Percentiles rank a stretch among this genome's conserved stretches.
Conservation (phyloP, 495 filamentous ascomycete genomes). For the Penicillium malachiteum region DNA sequence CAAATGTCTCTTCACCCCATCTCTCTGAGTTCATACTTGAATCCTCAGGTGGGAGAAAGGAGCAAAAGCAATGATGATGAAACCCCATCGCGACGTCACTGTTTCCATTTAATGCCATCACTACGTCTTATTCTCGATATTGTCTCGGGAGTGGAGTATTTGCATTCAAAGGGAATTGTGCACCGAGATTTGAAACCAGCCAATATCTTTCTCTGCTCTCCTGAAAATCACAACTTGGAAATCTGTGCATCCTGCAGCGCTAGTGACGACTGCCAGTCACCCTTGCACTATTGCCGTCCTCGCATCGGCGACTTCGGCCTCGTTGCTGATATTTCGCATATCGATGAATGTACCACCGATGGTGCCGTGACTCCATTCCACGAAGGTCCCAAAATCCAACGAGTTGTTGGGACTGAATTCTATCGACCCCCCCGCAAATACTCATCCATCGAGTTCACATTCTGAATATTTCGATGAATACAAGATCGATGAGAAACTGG, state of each 20-base stretch:
- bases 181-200: conserved; percentile 74
- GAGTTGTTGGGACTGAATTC: conserved; percentile 48
- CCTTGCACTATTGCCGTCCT: conserved; percentile 41
- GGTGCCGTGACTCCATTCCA: conserved; percentile 16
- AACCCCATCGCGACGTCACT: conserved; percentile 38
- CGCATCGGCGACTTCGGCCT: conserved; percentile 57
- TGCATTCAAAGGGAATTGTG: conserved; percentile 59
- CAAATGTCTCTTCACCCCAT: conserved; percentile 56
- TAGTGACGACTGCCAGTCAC: conserved; percentile 16
- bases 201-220: conserved; percentile 59
- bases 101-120: conserved; percentile 49
- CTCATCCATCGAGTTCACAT: neutral
- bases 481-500: conserved; percentile 50
- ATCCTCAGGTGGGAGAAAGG: conserved; percentile 24
- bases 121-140: conserved; percentile 44
- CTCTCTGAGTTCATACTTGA: conserved; percentile 47
- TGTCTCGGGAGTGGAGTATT: conserved; percentile 54
- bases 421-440: conserved; percentile 40
- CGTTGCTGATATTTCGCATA: conserved; percentile 51
- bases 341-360: conserved; percentile 24
- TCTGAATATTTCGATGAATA: conserved; percentile 26
- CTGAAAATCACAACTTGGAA: conserved; percentile 25
- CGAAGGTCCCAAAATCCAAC: conserved; percentile 26
- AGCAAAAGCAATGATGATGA: conserved; percentile 1
- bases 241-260: conserved; percentile 35